Base-by-base conservation (phyloP, 441 rosid species). In the Hura crepitans region DNA sequence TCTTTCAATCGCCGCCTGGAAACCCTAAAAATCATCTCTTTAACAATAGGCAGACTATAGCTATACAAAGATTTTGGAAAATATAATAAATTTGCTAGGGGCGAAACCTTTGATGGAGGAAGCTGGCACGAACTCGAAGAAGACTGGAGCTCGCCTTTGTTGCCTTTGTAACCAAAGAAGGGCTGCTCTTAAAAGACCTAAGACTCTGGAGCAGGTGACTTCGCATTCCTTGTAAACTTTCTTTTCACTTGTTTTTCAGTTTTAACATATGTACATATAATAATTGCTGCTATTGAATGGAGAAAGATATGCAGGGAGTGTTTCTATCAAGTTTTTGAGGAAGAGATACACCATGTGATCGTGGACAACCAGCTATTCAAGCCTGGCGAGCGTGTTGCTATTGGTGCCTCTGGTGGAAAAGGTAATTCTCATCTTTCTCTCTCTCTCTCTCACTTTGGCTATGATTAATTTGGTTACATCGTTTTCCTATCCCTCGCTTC, bases 331-430 rank as follows among this genome's bases (percentile, higher is more conserved):
- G 92, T 87, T 13, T 91, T 94, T n/a, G 97, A 91, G 80, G 90
- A 87, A 77, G 96, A 94, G 80, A 92, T 92, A 72, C 97, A 90
- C 62, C 87, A 79, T 47, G 92, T 85, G 14, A 92, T 90, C 53
- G 83, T 89, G 0, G 72, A 55, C 15, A 87, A 89, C 72, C 83
- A 75, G 57, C 75, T 94, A 28, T 88, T 94, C 74, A 94, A 85
- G 70, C 82, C 86, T 15, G 91, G 92, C 51, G 94, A 94, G 35
- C 90, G 97, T 8, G 80, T 94, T 55, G 98, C 85, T 30, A 85
- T 94, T 13, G 96, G 96, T 57, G 96, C 96, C 14, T 91, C 98
- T 1, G 96, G 97, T 35, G 97, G 98, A 58, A 91, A 92, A 92
- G 96, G 97, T 92, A n/a, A 63, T 56, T 46, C 2, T 23, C 45